A percentile compares a stretch with the other conserved stretches of the same genome.
Conservation (phyloP, 2,329 filamentous ascomycete species). For the Paracoccidioides lutzii region DNA sequence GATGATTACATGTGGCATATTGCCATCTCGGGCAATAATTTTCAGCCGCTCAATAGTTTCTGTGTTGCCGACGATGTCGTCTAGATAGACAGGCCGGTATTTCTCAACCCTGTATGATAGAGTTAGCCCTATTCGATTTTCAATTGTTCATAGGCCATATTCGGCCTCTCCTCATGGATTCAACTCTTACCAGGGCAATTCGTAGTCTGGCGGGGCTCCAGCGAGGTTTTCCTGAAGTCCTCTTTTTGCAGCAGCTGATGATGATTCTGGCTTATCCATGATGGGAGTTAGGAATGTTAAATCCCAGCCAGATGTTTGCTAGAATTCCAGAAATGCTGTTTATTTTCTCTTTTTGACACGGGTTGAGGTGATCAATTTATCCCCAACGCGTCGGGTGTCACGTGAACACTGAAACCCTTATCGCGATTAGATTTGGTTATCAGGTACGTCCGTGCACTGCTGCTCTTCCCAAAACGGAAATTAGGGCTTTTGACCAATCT, state of each 20-base stretch:
- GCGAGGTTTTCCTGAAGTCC: conserved; percentile 27
- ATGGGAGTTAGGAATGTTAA: conserved; percentile 2
- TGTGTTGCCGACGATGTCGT: conserved; percentile 94
- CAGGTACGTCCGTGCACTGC: no score
- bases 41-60: conserved; percentile 96
- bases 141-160: neutral
- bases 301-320: neutral
- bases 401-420: neutral
- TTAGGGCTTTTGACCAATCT: neutral
- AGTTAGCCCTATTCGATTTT: neutral
- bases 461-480: neutral
- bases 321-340: neutral
- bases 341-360: neutral
- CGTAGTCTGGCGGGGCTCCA: conserved; percentile 33
- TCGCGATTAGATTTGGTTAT: neutral
- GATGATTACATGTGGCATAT: conserved; percentile 98
- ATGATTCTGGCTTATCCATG: conserved; percentile 37
- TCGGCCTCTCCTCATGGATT: neutral
- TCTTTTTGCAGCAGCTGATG: conserved; percentile 31
- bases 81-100: conserved; percentile 85
- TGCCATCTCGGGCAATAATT: conserved; percentile 95
- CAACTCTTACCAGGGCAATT: conserved; percentile 34
- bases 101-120: conserved; percentile 74
- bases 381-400: neutral
- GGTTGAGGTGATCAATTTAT: neutral